A percentile compares a stretch with the other conserved stretches of the same genome.
phyloP scores from a whole-genome alignment of 2,329 filamentous ascomycete genomes.

The Trichophyton schoenleinii region DNA sequence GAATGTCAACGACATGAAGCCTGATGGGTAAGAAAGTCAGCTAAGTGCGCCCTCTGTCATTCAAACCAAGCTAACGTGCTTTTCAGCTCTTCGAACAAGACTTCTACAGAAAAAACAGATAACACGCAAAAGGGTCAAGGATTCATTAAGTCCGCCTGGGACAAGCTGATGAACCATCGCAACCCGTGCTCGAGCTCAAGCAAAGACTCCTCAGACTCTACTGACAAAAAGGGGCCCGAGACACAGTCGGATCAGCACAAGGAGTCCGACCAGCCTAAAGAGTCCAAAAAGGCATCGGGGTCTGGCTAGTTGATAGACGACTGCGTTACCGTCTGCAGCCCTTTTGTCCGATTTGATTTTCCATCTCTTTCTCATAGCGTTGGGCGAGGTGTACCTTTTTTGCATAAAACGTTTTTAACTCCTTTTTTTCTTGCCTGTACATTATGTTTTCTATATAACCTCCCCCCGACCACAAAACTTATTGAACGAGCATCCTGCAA shows the following conservation, averaged over 20 bases:
- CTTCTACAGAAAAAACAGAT: constrained; percentile 10
- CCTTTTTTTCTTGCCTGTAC: neutral
- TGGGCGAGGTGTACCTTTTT: constrained; percentile 19
- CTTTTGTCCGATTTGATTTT: constrained; percentile 1
- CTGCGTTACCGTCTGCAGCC: neutral
- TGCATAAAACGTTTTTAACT: neutral
- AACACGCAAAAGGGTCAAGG: constrained; percentile 65
- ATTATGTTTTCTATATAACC: neutral
- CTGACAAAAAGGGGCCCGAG: constrained; percentile 21
- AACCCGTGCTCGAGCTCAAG: constrained; percentile 10
- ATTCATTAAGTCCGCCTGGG: constrained; percentile 87
- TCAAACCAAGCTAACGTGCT: constrained; percentile 13
- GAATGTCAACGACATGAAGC: constrained; percentile 56
- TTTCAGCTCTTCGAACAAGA: constrained; percentile 12
- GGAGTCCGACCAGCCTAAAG: constrained; percentile 17
- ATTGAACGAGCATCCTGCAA: neutral
- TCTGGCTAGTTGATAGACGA: constrained; percentile 18
- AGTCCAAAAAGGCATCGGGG: constrained; percentile 30
- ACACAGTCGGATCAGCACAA: constrained; percentile 14
- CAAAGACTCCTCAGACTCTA: constrained; percentile 7
- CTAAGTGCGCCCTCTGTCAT: neutral
- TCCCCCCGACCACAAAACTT: neutral
- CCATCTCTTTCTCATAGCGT: constrained; percentile 24
- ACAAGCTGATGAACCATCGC: constrained; percentile 68
- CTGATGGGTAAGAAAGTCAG: constrained; percentile 22